phyloP scores from a whole-genome alignment of 768 basidiomycete species.

The Pisolithus marmoratus region DNA sequence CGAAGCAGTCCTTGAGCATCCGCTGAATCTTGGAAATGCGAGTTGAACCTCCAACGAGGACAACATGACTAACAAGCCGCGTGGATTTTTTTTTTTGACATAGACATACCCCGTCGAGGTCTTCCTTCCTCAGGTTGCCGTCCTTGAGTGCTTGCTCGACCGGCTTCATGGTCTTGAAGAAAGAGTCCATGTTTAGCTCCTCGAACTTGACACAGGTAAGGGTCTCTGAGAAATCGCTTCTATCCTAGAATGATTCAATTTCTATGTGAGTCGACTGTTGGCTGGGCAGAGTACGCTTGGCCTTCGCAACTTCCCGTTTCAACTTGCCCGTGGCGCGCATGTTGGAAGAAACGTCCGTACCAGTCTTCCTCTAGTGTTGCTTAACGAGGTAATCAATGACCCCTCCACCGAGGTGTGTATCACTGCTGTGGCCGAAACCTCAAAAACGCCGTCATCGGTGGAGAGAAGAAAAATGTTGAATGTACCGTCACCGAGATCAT shows the following conservation, averaged over 20 bases:
- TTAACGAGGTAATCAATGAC: slow-evolving; percentile 89
- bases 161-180: slow-evolving; percentile 99
- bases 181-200: slow-evolving; percentile 97
- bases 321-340: slow-evolving; percentile 84
- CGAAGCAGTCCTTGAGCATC: slow-evolving; percentile 96
- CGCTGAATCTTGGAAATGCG: slow-evolving; percentile 99
- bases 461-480: slow-evolving; percentile 97
- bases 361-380: slow-evolving; percentile 88
- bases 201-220: slow-evolving; percentile 98
- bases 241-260: slow-evolving; percentile 93
- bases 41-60: slow-evolving; percentile 95
- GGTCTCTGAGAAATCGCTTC: slow-evolving; percentile 96
- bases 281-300: slow-evolving; percentile 87
- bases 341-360: slow-evolving; percentile 75
- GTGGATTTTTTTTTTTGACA: not conserved
- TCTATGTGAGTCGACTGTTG: slow-evolving; percentile 91
- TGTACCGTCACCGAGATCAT: slow-evolving; percentile 97
- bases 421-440: slow-evolving; percentile 86
- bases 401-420: slow-evolving; percentile 91
- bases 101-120: slow-evolving; percentile 71
- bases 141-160: slow-evolving; percentile 99
- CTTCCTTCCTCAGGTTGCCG: slow-evolving; percentile 96
- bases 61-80: slow-evolving; percentile 40
- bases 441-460: slow-evolving; percentile 91
- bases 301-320: slow-evolving; percentile 90